These are phyloP conservation scores for Lactarius sanguifluus DNA, from an alignment of 768 basidiomycete genomes.

Conservation along the genomic window DNA sequence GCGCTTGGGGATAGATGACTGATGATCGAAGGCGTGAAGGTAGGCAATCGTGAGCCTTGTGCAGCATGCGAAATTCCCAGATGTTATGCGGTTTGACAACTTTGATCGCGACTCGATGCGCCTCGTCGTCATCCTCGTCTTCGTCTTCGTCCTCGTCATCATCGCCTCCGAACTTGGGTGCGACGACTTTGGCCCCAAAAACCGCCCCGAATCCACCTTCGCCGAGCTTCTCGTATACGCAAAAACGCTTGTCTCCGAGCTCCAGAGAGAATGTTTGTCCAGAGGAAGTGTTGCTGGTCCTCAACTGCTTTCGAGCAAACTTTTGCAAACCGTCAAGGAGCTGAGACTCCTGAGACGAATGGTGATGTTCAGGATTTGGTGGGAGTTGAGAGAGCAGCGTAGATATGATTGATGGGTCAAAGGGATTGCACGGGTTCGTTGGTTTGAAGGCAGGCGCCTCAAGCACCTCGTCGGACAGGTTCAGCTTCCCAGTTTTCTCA, in stretches of 20 bases:
- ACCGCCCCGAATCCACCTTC: constrained; percentile 97
- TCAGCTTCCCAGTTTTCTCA: constrained; percentile 63
- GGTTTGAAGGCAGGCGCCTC: constrained; percentile 65
- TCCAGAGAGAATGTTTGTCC: constrained; percentile 51
- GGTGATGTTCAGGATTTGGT: constrained; percentile 59
- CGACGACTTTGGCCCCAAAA: constrained; percentile 71
- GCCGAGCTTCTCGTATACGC: constrained; percentile 83
- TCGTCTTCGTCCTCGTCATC: constrained; percentile 46
- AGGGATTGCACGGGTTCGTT: constrained; percentile 88
- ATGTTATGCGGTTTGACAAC: constrained; percentile 83
- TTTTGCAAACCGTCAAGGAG: constrained; percentile 72
- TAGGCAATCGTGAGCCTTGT: constrained; percentile 71
- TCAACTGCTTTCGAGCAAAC: constrained; percentile 51
- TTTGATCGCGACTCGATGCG: constrained; percentile 81
- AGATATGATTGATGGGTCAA: constrained; percentile 62
- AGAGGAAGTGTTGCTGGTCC: constrained; percentile 36
- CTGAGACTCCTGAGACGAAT: constrained; percentile 55
- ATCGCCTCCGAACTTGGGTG: constrained; percentile 44
- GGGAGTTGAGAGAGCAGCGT: constrained; percentile 64
- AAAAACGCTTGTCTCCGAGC: constrained; percentile 64
- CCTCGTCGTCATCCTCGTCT: constrained; percentile 49
- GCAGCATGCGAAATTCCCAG: constrained; percentile 91
- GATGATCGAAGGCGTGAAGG: constrained; percentile 58
- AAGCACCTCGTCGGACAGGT: constrained; percentile 62
- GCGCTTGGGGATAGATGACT: constrained; percentile 70